Percentiles rank a stretch among this genome's conserved stretches.
Evolutionary conservation across 176 grass and related monocot species (phyloP).

Genomic region (Cenchrus fungigraminus): DNA sequence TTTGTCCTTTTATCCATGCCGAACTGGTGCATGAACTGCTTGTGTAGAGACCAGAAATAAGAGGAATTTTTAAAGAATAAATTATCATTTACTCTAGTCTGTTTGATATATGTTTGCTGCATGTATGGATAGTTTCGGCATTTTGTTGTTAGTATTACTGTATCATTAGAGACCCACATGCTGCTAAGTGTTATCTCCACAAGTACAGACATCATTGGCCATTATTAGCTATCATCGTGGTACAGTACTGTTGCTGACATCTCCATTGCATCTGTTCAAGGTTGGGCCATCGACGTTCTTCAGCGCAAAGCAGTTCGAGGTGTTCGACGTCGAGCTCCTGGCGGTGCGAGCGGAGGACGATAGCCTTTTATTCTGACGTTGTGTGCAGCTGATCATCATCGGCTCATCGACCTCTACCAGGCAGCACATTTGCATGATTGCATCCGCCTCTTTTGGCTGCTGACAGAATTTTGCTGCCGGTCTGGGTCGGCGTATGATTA

Average conservation of each 20-base stretch:
- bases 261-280: constrained; percentile 50
- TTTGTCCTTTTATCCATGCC: too few species aligned
- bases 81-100: not conserved
- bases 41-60: too few species aligned
- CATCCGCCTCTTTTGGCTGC: too few species aligned
- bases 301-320: constrained; percentile 94
- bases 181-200: too few species aligned
- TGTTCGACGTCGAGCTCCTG: constrained; percentile 86
- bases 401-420: too few species aligned
- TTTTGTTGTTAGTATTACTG: not conserved
- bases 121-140: not conserved
- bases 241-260: constrained; percentile 6
- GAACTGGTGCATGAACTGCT: too few species aligned
- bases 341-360: constrained; percentile 80
- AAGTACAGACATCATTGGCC: too few species aligned
- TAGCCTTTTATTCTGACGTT: constrained; percentile 91
- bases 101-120: not conserved
- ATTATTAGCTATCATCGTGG: not conserved
- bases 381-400: constrained; percentile 65
- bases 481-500: too few species aligned
- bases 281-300: constrained; percentile 97
- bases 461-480: too few species aligned
- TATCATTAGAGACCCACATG: not conserved
- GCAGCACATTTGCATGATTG: too few species aligned
- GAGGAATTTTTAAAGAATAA: not conserved